Conservation (phyloP, 2,329 filamentous ascomycete genomes). For the Madurella mycetomatis region DNA sequence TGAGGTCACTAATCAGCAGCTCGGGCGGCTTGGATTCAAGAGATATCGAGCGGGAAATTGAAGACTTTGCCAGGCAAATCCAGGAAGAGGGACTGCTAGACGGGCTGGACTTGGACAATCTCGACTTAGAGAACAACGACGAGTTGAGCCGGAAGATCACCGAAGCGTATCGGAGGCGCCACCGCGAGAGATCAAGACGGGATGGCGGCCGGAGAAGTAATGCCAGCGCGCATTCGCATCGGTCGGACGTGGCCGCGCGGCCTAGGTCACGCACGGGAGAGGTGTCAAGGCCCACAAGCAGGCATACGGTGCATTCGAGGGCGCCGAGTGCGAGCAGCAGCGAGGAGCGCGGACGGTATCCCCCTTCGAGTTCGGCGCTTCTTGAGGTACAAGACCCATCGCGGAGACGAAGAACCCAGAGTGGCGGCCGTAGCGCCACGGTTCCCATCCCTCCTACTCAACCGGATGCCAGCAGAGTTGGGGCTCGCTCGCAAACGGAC, state of each 20-base stretch:
- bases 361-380: slow-evolving; percentile 44
- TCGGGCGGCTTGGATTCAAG: slow-evolving; percentile 68
- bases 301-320: slow-evolving; percentile 42
- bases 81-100: slow-evolving; percentile 68
- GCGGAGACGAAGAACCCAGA: slow-evolving; percentile 49
- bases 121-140: slow-evolving; percentile 79
- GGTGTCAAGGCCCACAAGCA: slow-evolving; percentile 27
- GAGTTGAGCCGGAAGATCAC: slow-evolving; percentile 88
- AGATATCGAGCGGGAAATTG: slow-evolving; percentile 82
- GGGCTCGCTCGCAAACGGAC: slow-evolving; percentile 60
- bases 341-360: slow-evolving; percentile 48
- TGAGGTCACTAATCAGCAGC: slow-evolving; percentile 75
- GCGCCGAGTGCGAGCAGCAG: slow-evolving; percentile 42
- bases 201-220: slow-evolving; percentile 44
- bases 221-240: slow-evolving; percentile 37
- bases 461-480: slow-evolving; percentile 43
- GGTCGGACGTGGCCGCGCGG: slow-evolving; percentile 28
- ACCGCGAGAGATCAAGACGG: slow-evolving; percentile 56
- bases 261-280: slow-evolving; percentile 28
- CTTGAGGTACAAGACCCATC: slow-evolving; percentile 46
- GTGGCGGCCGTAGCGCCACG: slow-evolving; percentile 52
- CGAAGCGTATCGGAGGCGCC: slow-evolving; percentile 76
- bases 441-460: slow-evolving; percentile 41
- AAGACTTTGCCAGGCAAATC: slow-evolving; percentile 81
- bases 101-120: slow-evolving; percentile 81